Conservation (phyloP, 225 moss, liverwort and hornwort genomes). For the Antitrichia curtipendula region DNA sequence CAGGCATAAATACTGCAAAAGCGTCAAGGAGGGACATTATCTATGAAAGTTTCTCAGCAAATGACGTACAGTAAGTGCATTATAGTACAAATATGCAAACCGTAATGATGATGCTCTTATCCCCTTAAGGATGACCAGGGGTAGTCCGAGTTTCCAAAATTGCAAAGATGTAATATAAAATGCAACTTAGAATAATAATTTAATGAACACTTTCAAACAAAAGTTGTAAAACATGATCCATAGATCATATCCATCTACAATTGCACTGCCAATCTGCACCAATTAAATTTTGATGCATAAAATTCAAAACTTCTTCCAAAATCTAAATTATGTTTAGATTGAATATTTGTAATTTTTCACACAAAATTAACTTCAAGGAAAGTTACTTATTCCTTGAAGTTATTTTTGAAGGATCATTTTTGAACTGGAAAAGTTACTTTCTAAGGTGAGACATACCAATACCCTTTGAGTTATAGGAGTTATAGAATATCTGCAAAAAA, state of each 20-base stretch:
- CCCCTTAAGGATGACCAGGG: background rate
- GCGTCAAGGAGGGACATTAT: slow-evolving; percentile 20
- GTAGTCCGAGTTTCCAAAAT: background rate
- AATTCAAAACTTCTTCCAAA: too few species aligned
- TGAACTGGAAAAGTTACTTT: background rate
- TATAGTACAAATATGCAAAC: background rate
- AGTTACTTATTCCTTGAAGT: background rate
- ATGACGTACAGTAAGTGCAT: background rate
- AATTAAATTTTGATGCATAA: background rate
- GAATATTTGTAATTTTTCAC: background rate
- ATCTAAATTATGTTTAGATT: background rate
- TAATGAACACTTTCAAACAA: too few species aligned
- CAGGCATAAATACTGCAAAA: slow-evolving; percentile 32
- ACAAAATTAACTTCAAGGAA: too few species aligned
- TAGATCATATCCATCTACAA: background rate
- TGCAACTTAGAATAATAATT: background rate
- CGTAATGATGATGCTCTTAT: background rate
- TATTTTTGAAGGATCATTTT: too few species aligned
- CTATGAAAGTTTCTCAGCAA: background rate
- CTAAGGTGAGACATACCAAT: background rate
- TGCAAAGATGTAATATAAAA: background rate
- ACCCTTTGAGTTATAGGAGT: background rate
- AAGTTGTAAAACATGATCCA: background rate
- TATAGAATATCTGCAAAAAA: background rate
- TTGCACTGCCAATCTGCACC: background rate